Conservation (phyloP, 768 basidiomycete species). For the Hydnomerulius pinastri region DNA sequence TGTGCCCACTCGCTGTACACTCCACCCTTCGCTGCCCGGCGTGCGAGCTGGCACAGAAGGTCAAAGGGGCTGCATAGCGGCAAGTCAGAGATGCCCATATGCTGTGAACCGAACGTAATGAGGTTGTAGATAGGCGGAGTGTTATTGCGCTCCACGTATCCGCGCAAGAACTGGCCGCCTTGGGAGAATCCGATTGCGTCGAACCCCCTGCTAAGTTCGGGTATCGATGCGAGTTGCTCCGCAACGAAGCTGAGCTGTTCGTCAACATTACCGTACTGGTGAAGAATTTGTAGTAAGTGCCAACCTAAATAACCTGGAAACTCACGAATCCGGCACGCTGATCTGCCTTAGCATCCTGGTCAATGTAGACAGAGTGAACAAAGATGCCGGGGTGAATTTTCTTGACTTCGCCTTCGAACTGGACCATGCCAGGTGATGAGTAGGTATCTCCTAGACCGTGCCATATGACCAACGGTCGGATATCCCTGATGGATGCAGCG, state of each 20-base stretch:
- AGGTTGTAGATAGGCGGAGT: constrained; percentile 75
- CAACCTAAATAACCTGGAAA: constrained; percentile 16
- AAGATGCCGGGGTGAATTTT: constrained; percentile 74
- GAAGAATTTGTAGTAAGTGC: constrained; percentile 1
- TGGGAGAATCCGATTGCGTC: constrained; percentile 90
- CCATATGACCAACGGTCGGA: constrained; percentile 72
- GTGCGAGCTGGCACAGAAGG: constrained; percentile 67
- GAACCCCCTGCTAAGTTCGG: constrained; percentile 69
- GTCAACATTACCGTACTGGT: constrained; percentile 77
- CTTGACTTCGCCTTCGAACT: constrained; percentile 60
- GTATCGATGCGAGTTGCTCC: constrained; percentile 60
- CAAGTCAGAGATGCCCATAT: constrained; percentile 83
- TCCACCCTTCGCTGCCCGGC: constrained; percentile 58
- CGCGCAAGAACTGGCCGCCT: constrained; percentile 88
- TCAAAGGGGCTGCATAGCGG: constrained; percentile 66
- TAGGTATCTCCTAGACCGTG: constrained; percentile 85
- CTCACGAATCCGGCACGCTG: constrained; percentile 72
- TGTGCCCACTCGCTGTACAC: constrained; percentile 81
- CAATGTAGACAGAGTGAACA: constrained; percentile 71
- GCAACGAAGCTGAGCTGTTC: constrained; percentile 67
- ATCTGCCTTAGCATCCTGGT: constrained; percentile 62
- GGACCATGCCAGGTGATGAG: constrained; percentile 68
- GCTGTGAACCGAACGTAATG: constrained; percentile 85
- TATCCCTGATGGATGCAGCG: constrained; percentile 12
- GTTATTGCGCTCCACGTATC: constrained; percentile 78